Conservation (phyloP, 2,329 filamentous ascomycete genomes). For the Colletotrichum graminicola region DNA sequence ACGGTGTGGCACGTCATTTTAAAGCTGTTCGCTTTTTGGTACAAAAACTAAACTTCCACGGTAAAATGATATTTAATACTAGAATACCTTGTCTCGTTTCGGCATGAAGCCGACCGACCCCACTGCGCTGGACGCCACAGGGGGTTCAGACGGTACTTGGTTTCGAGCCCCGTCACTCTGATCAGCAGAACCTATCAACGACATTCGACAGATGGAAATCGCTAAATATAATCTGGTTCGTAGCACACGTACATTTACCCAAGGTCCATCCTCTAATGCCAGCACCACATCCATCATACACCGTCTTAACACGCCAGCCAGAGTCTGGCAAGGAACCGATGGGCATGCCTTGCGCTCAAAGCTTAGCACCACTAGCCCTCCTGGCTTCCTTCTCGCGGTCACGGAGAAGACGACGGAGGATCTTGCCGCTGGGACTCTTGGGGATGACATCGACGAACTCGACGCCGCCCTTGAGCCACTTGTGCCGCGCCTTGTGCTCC, state of each 20-base stretch:
- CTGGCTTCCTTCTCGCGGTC: constrained; percentile 80
- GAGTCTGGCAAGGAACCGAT: not conserved
- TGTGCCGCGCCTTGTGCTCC: constrained; percentile 76
- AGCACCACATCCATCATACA: constrained; percentile 2
- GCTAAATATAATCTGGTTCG: constrained; percentile 21
- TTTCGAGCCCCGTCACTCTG: constrained; percentile 17
- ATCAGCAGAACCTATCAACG: constrained; percentile 9
- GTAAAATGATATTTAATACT: not conserved
- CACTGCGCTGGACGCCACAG: not conserved
- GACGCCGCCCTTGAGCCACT: constrained; percentile 73
- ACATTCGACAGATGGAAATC: not conserved
- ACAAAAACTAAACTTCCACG: not conserved
- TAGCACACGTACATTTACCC: constrained; percentile 6
- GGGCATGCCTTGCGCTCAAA: constrained; percentile 59
- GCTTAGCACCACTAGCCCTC: constrained; percentile 73
- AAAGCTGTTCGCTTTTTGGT: no score
- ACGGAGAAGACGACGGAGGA: constrained; percentile 75
- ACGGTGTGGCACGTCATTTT: not conserved
- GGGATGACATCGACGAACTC: constrained; percentile 76
- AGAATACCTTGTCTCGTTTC: not conserved
- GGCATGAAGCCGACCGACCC: not conserved
- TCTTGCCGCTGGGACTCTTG: constrained; percentile 82
- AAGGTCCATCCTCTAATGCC: constrained; percentile 7
- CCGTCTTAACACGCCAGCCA: constrained; percentile 8
- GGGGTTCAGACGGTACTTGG: constrained; percentile 19